Evolutionary conservation across 208 protist species (phyloP), one percentile per base, ranked within the genome.

Genomic region (Tritrichomonas musculus): DNA sequence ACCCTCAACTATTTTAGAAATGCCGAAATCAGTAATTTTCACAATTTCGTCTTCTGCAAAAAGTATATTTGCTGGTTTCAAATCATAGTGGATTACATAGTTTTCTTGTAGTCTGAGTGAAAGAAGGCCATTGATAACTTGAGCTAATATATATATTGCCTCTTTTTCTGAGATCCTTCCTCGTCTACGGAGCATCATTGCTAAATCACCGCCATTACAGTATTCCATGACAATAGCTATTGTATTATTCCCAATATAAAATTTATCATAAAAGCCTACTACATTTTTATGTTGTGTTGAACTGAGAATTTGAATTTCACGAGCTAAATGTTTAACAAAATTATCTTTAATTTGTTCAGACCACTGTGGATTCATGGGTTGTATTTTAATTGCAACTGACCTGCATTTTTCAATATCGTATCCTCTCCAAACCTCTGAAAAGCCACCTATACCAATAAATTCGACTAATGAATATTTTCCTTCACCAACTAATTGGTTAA

Each of bases 51-150:
- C 44, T n/a, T n/a, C 27, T n/a, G 9, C 47, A 36, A 53, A 84
- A 4, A 84, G 11, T 11, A 84, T 84, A 84, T 84, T 84, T 11
- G n/a, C 73, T n/a, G 73, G 73, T 50, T 84, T 84, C 11, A 84
- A 36, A 25, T 84, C 73, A 84, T 84, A 84, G 47, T 84, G 73
- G 36, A 84, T 84, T 39, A 84, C 44, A 39, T 11, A 50, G 14
- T 84, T 44, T 50, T 84, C 73, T 49, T 49, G 5, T 84, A 36
- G 3, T n/a, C 44, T 11, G 9, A 84, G 73, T 53, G 33, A 3
- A 11, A 50, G 47, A 5, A 84, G 44, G 9, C 73, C 73, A 25
- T 49, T 4, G 47, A 84, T 53, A 25, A 84, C 33, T 47, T 84
- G 73, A 39, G n/a, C 44, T 27, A 84, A 27, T 27, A 84, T 84